Evolutionary conservation across 495 filamentous ascomycete species (phyloP), one percentile per base, ranked within the genome.

Genomic region (Antarctomyces pellizariae): DNA sequence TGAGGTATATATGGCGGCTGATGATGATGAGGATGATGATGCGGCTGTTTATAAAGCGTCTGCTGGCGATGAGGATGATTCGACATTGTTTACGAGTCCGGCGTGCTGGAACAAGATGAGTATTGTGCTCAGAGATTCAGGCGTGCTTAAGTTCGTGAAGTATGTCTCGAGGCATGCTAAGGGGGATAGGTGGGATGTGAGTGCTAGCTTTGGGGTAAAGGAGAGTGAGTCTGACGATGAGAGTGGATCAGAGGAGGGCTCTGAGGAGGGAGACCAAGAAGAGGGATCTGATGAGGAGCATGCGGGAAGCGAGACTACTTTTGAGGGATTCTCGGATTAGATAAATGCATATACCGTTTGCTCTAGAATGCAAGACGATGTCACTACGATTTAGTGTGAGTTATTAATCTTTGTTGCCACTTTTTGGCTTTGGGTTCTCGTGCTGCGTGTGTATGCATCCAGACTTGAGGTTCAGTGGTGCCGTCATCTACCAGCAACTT

Each of bases 101-200:
- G 75, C 82, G 0, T 56, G 67, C 6, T 97, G 84, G 83, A 93
- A 93, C 48, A 71, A 67, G 22, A 57, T 95, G 47, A 74, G 66
- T 37, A 62, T 99, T 24, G 89, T 95, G 8, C 52, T 99, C 24
- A 64, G 89, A 24, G 86, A 99, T 43, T 64, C 61, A 27, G 82
- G 77, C 5, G 71, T 75, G 5, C 58, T 97, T 41, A 66, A 73
- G 50, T 95, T 95, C 44, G 80, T 93, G 42, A 99, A 95, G 58
- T 99, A 92, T 47, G 75, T 95, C 19, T 83, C 75, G 53, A 56
- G 53, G 9, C 59, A 51, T 17, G 84, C 86, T 3, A 64, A 63
- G 41, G 84, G 86, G 9, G 89, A 93, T 49, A 60, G 86, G 19
- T 99, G 84, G 83, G 86, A 99, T 55, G 51, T 93, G 16, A 63